Evolutionary conservation across 192 early-diverging fungal genomes (phyloP), one percentile per base, ranked within the genome.

Genomic region (Podila verticillata): DNA sequence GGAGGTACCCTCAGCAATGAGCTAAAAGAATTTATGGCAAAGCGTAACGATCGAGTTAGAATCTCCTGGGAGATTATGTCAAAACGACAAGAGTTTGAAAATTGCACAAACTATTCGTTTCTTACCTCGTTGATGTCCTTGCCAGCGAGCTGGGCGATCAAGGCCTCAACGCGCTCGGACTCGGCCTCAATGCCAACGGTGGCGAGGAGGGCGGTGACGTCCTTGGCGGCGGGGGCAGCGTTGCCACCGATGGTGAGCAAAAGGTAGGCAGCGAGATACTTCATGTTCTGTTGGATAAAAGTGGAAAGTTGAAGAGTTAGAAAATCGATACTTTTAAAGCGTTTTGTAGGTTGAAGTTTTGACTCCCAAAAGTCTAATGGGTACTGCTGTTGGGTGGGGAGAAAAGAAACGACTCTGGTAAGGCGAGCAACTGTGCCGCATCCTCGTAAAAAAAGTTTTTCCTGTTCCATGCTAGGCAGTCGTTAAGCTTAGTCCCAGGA

Each of bases 191-290:
- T 88, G 83, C 98, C 98, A 82, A 95, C 98, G 82, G 96, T 85
- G 32, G 89, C 75, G 73, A 99, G 91, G 86, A 99, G 91, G 75
- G 85, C 83, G 87, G 91, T 90, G 89, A 99, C 88, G 79, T 93
- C 91, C 31, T 82, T 85, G 72, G 91, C 91, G 75, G 93, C 74
- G 68, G 96, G 95, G 66, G 77, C 54, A 62, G 87, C 88, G 83
- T 95, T 94, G 81, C 96, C 95, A 87, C 91, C 96, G 84, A 93
- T 89, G 82, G 88, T 88, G 84, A 96, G 92, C 80, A 99, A 93
- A 78, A 99, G 90, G 92, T 97, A 99, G 85, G 98, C 97, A 83
- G 95, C 97, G 81, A 99, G 89, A 88, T 96, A 94, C 92, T 97
- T 97, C 98, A 97, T 99, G 66, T 82, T 72, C 67, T 73, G 66